These are phyloP conservation scores for Candida ovalis DNA, from an alignment of 805 yeast genomes.

Conservation along the genomic window DNA sequence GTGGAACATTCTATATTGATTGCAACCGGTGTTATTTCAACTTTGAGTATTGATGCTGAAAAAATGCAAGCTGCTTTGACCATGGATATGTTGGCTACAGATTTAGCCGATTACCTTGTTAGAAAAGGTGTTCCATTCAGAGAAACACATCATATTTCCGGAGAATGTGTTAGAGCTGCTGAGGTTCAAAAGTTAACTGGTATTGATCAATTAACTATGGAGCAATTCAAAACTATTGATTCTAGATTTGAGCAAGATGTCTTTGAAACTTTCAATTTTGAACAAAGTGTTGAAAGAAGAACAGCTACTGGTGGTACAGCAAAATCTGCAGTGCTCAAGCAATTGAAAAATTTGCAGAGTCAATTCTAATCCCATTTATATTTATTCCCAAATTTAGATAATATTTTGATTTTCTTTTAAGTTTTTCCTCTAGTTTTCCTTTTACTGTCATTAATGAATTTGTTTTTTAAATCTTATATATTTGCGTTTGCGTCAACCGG, in stretches of 20 bases:
- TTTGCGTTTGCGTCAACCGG: no score
- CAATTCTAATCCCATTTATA: slow-evolving; percentile 1
- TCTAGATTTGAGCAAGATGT: slow-evolving; percentile 78
- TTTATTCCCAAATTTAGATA: not conserved
- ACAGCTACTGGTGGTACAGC: slow-evolving; percentile 98
- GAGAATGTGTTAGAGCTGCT: slow-evolving; percentile 91
- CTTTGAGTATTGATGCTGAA: slow-evolving; percentile 66
- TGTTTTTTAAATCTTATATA: no score
- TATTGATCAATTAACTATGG: slow-evolving; percentile 76
- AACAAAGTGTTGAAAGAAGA: slow-evolving; percentile 93
- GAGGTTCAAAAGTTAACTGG: slow-evolving; percentile 77
- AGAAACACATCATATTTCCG: slow-evolving; percentile 98
- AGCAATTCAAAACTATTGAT: slow-evolving; percentile 79
- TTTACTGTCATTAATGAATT: not conserved
- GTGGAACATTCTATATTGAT: slow-evolving; percentile 91
- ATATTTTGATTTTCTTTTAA: not conserved
- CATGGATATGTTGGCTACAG: slow-evolving; percentile 99
- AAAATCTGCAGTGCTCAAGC: slow-evolving; percentile 78
- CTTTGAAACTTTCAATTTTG: slow-evolving; percentile 82
- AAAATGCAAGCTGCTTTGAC: slow-evolving; percentile 87
- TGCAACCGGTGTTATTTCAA: slow-evolving; percentile 95
- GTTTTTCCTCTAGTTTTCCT: not conserved
- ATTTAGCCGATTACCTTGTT: slow-evolving; percentile 94
- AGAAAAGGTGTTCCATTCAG: slow-evolving; percentile 98
- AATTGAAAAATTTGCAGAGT: slow-evolving; percentile 41